Base-by-base conservation (phyloP, 495 filamentous ascomycete species). In the Aspergillus nanangensis region DNA sequence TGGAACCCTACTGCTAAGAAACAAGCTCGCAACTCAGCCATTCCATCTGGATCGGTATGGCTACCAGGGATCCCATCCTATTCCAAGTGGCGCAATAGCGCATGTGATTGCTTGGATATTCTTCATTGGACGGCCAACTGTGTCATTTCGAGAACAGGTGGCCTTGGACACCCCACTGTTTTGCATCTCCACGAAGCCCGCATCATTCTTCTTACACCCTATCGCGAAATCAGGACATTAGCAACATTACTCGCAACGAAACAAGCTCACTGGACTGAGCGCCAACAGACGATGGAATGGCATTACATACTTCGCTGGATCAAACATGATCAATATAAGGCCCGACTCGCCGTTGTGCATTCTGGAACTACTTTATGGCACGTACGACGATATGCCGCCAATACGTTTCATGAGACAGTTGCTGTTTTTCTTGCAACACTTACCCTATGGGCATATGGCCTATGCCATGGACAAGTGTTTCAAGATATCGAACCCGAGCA, bases 61-160 rank as follows among this genome's bases (percentile, higher is more conserved):
- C 69, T 75, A 8, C 75, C 75, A 3, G 63, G 66, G 5, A 73
- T 73, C 14, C 67, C 71, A 5, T 70, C 68, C 0, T 76, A 71
- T 44, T 68, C 74, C 3, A 76, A 75, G 44, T 80, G 76, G 76
- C 67, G 74, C 21, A 80, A 80, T 50, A 72, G 72, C 37, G 66
- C 72, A 15, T 78, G 76, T 37, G 76, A 80, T 50, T 74, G 68
- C 38, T 47, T 80, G 13, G 76, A 80, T 46, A 72, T 78, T 17
- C 62, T 80, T 8, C 76, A 80, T 45, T 80, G 76, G 76, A 63
- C 65, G 13, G 74, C 75, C 15, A 77, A 77, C 42, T 64, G 58
- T 33, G 62, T 66, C 4, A 67, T 74, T 21, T 65, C 68, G 1
- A 67, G 66, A 48, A 66, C 69, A 17, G 62, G 60, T 13, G 76